Evolutionary conservation across 352 stramenopile genomes (phyloP).

Genomic region (Phytophthora niederhauseri): DNA sequence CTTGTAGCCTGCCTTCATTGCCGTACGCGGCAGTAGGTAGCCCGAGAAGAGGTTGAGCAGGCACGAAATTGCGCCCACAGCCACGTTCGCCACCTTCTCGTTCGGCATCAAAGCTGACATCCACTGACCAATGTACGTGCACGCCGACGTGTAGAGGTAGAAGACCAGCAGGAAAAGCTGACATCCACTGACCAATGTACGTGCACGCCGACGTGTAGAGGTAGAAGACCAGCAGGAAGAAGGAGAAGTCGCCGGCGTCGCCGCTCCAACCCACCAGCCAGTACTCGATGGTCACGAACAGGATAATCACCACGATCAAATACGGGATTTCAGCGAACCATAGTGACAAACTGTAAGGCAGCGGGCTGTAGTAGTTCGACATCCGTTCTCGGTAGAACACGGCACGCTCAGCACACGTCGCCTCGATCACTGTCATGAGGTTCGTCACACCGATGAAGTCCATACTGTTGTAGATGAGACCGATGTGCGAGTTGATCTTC

Average conservation of each 20-base stretch:
- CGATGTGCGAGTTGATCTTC: constrained; percentile 60
- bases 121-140: constrained; percentile 64
- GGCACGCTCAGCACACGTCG: constrained; percentile 51
- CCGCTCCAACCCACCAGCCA: constrained; percentile 55
- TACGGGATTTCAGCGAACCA: constrained; percentile 62
- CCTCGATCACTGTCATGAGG: constrained; percentile 62
- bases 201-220: too few relatives aligned
- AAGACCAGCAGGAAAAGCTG: constrained; percentile 29
- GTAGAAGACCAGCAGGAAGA: too few relatives aligned
- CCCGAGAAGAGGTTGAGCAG: constrained; percentile 64
- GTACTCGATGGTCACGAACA: constrained; percentile 63
- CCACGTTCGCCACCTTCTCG: constrained; percentile 68
- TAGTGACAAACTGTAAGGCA: constrained; percentile 65
- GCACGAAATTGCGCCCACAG: constrained; percentile 58
- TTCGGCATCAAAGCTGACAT: constrained; percentile 67
- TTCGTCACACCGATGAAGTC: constrained; percentile 67
- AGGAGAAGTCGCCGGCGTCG: constrained; percentile 33
- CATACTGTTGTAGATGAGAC: constrained; percentile 67
- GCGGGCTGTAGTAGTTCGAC: constrained; percentile 69
- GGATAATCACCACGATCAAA: constrained; percentile 38
- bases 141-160: constrained; percentile 59
- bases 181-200: too few relatives aligned
- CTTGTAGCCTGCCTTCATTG: constrained; percentile 55
- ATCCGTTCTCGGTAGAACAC: constrained; percentile 71
- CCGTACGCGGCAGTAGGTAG: constrained; percentile 44